Conservation (phyloP, 148 eudicot species). For the Camellia japonica region DNA sequence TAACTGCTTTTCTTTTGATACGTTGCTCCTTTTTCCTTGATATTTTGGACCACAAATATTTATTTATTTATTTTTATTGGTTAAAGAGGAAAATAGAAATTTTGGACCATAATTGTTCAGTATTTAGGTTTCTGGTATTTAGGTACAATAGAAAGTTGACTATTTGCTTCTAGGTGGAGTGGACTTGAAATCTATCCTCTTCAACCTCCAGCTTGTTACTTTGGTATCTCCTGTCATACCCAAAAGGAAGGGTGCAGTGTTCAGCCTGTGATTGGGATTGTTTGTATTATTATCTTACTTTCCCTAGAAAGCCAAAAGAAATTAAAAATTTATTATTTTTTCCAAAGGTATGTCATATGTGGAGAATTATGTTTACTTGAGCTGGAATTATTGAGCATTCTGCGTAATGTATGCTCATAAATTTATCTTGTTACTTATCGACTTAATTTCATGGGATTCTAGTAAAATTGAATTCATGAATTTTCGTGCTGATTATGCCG, state of each 20-base stretch:
- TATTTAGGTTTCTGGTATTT: not conserved
- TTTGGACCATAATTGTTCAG: not conserved
- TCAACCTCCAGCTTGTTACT: not conserved
- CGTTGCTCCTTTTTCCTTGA: not conserved
- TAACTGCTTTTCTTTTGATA: constrained; percentile 15
- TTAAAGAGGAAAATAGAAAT: not conserved
- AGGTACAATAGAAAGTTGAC: not conserved
- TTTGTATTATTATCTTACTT: not conserved
- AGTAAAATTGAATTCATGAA: too few species aligned
- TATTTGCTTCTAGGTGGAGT: not conserved
- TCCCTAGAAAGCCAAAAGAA: not conserved
- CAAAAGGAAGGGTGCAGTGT: not conserved
- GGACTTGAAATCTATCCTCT: not conserved
- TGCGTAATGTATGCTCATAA: too few species aligned
- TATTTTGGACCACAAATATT: not conserved
- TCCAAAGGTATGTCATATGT: too few species aligned
- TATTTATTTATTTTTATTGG: too few species aligned
- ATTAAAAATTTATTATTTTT: too few species aligned
- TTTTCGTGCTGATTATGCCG: not conserved
- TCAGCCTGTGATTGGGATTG: not conserved
- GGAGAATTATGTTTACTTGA: not conserved
- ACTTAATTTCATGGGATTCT: not conserved
- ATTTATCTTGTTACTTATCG: not conserved
- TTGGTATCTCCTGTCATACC: too few species aligned
- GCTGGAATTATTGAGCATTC: not conserved